Evolutionary conservation across 2,329 filamentous ascomycete species (phyloP).

Genomic region (Calonectria leucothoes): DNA sequence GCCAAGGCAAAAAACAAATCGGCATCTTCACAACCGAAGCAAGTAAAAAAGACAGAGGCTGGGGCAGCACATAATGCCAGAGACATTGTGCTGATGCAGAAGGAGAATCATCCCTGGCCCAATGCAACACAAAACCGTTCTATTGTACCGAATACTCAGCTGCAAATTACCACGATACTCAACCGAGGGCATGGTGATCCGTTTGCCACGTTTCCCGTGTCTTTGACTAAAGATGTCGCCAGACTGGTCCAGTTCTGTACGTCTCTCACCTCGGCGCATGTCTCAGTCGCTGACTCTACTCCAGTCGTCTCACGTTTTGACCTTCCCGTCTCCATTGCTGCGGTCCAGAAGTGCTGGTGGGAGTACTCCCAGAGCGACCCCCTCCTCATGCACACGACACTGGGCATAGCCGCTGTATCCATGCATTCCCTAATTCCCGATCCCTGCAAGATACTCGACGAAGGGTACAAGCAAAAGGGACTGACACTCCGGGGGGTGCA

Average conservation of each 20-base stretch:
- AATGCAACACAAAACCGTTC: background rate
- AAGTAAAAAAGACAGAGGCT: background rate
- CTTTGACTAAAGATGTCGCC: constrained; percentile 17
- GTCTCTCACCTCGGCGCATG: background rate
- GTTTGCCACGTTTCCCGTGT: constrained; percentile 24
- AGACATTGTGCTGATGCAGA: background rate
- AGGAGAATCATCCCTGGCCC: too few relatives aligned
- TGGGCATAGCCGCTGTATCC: constrained; percentile 22
- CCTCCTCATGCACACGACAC: constrained; percentile 30
- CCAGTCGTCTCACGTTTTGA: constrained; percentile 29
- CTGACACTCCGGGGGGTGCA: constrained; percentile 20
- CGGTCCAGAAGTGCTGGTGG: constrained; percentile 32
- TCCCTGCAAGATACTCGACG: background rate
- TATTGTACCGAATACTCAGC: background rate
- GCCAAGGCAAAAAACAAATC: background rate
- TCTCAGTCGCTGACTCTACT: background rate
- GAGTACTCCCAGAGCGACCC: constrained; percentile 26
- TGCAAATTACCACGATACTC: constrained; percentile 8
- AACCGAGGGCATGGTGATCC: constrained; percentile 24
- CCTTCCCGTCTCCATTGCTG: constrained; percentile 20
- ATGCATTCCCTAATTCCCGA: constrained; percentile 20
- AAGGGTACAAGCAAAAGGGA: constrained; percentile 24
- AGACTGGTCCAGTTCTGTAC: constrained; percentile 31
- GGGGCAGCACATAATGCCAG: background rate
- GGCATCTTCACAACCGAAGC: background rate